These are phyloP conservation scores for Diplodia intermedia DNA, from an alignment of 2,329 filamentous ascomycete species.

Conservation along the genomic window DNA sequence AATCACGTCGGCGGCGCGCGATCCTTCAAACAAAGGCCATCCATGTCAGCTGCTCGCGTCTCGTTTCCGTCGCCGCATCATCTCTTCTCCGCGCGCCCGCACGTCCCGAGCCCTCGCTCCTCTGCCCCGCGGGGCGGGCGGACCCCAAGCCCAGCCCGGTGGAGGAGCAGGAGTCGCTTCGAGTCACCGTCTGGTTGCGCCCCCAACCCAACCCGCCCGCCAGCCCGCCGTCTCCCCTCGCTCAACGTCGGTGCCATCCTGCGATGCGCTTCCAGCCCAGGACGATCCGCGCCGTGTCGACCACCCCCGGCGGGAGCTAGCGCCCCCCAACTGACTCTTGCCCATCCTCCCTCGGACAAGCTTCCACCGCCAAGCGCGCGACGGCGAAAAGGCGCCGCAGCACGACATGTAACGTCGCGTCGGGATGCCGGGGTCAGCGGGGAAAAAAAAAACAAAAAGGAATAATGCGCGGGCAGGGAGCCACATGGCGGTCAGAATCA, in stretches of 20 bases:
- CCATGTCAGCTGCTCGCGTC: conserved; percentile 22
- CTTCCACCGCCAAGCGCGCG: conserved; percentile 28
- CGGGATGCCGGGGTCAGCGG: conserved; percentile 3
- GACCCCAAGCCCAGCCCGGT: neutral
- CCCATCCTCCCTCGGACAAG: conserved; percentile 10
- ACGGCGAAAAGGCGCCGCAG: conserved; percentile 21
- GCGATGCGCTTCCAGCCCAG: neutral
- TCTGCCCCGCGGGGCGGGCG: conserved; percentile 8
- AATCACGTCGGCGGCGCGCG: conserved; percentile 15
- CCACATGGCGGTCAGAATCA: neutral
- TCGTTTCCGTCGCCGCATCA: conserved; percentile 2
- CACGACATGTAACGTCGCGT: conserved; percentile 23
- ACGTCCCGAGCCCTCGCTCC: neutral
- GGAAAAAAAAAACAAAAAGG: neutral
- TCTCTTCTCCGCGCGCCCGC: conserved; percentile 3
- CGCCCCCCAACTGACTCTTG: conserved; percentile 22
- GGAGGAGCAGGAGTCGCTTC: neutral
- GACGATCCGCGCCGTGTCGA: neutral
- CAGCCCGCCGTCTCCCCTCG: neutral
- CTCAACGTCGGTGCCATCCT: neutral
- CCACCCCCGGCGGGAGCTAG: conserved; percentile 4
- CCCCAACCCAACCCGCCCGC: neutral
- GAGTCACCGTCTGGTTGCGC: neutral
- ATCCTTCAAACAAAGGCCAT: conserved; percentile 14
- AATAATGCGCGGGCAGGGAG: neutral